A percentile compares a stretch with the other conserved stretches of the same genome.
Conservation (phyloP, 2,329 filamentous ascomycete species). For the Xylariaceae sp. region DNA sequence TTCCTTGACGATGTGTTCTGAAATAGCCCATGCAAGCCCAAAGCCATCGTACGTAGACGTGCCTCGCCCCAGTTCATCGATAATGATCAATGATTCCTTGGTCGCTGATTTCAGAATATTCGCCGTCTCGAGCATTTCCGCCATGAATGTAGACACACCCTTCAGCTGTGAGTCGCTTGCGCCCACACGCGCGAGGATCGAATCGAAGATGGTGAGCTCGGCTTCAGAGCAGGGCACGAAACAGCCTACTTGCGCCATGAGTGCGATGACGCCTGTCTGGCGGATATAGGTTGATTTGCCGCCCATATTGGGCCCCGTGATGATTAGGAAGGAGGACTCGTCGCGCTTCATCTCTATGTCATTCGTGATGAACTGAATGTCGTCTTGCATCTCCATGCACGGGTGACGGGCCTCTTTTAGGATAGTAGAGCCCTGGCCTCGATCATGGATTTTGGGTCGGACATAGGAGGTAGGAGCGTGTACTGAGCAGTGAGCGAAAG, state of each 20-base stretch:
- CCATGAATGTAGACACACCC: conserved; percentile 98
- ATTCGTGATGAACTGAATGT: conserved; percentile 97
- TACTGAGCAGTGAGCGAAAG: conserved; percentile 86
- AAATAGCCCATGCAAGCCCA: conserved; percentile 97
- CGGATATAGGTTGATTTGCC: conserved; percentile 98
- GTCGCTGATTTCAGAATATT: conserved; percentile 98
- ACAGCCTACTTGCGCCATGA: conserved; percentile 95
- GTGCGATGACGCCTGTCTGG: conserved; percentile 90
- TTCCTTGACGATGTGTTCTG: conserved; percentile 92
- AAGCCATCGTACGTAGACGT: conserved; percentile 99
- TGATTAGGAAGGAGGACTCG: conserved; percentile 85
- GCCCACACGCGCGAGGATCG: conserved; percentile 90
- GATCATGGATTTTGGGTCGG: conserved; percentile 80
- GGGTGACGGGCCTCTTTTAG: conserved; percentile 93
- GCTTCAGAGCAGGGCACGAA: conserved; percentile 91
- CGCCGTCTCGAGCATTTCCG: conserved; percentile 97
- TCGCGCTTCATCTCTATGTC: conserved; percentile 77
- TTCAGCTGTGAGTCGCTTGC: conserved; percentile 96
- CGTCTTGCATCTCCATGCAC: conserved; percentile 98
- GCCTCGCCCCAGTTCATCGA: conserved; percentile 92
- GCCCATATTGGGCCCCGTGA: conserved; percentile 98
- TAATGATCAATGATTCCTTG: conserved; percentile 92
- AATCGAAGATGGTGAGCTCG: conserved; percentile 93
- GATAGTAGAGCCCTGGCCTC: conserved; percentile 80
- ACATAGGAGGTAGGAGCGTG: conserved; percentile 91